Evolutionary conservation across 2,329 filamentous ascomycete genomes (phyloP), one percentile per base, ranked within the genome.

Genomic region (Aspergillus pseudoterreus): DNA sequence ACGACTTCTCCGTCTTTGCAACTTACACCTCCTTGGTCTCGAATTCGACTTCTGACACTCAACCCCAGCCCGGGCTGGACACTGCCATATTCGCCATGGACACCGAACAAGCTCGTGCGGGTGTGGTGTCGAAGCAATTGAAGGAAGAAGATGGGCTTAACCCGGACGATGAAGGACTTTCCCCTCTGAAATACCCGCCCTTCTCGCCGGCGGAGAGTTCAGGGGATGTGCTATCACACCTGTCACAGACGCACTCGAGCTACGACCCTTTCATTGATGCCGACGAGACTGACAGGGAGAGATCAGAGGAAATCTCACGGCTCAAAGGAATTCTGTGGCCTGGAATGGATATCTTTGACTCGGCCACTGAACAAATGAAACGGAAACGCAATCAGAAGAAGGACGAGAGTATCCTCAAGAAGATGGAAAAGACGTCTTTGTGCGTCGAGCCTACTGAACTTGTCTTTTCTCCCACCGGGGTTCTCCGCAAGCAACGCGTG

Each of bases 311-410:
- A 33, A 68, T 71, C 32, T 61, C 66, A 45, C 70, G 71, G 55
- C 60, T 78, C 33, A 79, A 78, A 57, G 77, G 77, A 1, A 65
- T 76, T 15, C 58, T 72, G 33, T 79, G 74, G 73, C 76, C 76
- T 22, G 77, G 77, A 17, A 79, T 79, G 77, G 73, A 75, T 54
- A 65, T 79, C 27, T 79, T 79, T 56, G 77, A 79, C 60, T 75
- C 77, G 27, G 77, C 77, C 12, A 77, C 75, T 0, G 65, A 71
- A 50, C 70, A 76, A 47, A 77, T 76, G 72, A 73, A 71, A 55
- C 71, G 72, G 41, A 75, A 71, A 53, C 73, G 77, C 38, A 79
- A 79, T 51, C 77, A 79, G 59, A 78, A 77, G 58, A 79, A 79
- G 55, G 75, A 78, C 43, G 67, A 66, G 11, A 72, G 66, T 30